phyloP scores from a whole-genome alignment of 768 basidiomycete species.

The Lactarius vividus region DNA sequence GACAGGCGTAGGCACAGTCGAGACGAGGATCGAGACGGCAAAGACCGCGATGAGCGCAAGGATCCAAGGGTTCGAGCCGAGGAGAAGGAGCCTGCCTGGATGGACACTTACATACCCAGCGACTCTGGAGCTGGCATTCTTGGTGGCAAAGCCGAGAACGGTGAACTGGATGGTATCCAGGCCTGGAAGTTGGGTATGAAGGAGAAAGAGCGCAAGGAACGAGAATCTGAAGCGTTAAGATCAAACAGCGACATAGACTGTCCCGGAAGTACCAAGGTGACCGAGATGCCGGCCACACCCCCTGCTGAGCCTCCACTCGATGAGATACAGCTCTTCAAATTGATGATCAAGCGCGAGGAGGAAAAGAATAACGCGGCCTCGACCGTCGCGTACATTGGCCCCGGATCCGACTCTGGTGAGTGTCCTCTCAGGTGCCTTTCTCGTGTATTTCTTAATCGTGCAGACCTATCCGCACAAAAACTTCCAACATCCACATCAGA shows the following conservation, averaged over 20 bases:
- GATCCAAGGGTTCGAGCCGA: slow-evolving; percentile 56
- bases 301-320: slow-evolving; percentile 49
- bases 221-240: slow-evolving; percentile 32
- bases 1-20: slow-evolving; percentile 58
- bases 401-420: slow-evolving; percentile 23
- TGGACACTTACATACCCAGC: slow-evolving; percentile 80
- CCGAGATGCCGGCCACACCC: slow-evolving; percentile 21
- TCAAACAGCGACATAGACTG: slow-evolving; percentile 24
- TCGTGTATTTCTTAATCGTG: not conserved
- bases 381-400: slow-evolving; percentile 14
- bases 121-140: slow-evolving; percentile 57
- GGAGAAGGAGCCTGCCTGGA: slow-evolving; percentile 91
- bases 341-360: slow-evolving; percentile 80
- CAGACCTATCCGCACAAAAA: slow-evolving; percentile 12
- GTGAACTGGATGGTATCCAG: slow-evolving; percentile 80
- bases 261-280: slow-evolving; percentile 28
- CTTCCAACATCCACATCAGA: slow-evolving; percentile 8
- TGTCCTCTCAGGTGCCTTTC: not conserved
- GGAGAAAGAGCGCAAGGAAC: slow-evolving; percentile 64
- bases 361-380: slow-evolving; percentile 42
- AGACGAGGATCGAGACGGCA: slow-evolving; percentile 42
- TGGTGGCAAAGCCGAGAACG: slow-evolving; percentile 56
- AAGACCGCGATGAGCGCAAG: slow-evolving; percentile 45
- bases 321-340: slow-evolving; percentile 80
- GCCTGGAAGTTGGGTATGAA: slow-evolving; percentile 85